These are phyloP conservation scores for Phialemoniopsis sp. DNA, from an alignment of 2,329 filamentous ascomycete genomes.

Conservation along the genomic window DNA sequence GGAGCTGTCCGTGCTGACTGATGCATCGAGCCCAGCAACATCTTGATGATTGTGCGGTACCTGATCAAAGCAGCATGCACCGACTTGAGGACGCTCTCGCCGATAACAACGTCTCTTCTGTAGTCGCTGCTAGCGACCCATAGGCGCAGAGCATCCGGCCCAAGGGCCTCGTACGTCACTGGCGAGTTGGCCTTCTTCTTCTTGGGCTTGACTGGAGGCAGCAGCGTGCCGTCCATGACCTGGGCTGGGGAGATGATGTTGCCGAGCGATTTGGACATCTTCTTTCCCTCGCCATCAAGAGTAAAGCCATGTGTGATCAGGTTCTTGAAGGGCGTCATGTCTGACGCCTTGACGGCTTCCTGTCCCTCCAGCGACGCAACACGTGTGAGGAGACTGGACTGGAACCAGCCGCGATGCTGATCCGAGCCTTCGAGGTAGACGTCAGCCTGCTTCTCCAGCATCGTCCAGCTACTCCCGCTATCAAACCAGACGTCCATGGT, in stretches of 20 bases:
- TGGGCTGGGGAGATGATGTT: slow-evolving; percentile 79
- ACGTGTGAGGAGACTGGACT: slow-evolving; percentile 87
- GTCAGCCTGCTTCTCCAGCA: slow-evolving; percentile 59
- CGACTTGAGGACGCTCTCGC: slow-evolving; percentile 69
- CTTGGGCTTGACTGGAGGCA: slow-evolving; percentile 65
- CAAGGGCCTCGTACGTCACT: slow-evolving; percentile 63
- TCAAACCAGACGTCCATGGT: slow-evolving; percentile 99
- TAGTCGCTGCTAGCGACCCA: slow-evolving; percentile 94
- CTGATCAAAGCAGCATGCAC: slow-evolving; percentile 78
- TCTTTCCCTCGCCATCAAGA: slow-evolving; percentile 82
- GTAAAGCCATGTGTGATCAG: slow-evolving; percentile 97
- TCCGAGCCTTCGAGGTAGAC: slow-evolving; percentile 93
- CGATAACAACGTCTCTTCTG: slow-evolving; percentile 80
- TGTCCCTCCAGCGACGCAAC: slow-evolving; percentile 54
- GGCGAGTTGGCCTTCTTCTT: slow-evolving; percentile 34
- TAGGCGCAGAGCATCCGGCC: slow-evolving; percentile 80
- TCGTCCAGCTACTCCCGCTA: slow-evolving; percentile 89
- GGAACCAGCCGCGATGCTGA: slow-evolving; percentile 97
- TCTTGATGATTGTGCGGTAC: slow-evolving; percentile 85
- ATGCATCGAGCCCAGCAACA: slow-evolving; percentile 75
- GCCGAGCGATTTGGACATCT: slow-evolving; percentile 97
- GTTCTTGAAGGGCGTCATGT: slow-evolving; percentile 70
- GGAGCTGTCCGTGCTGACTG: slow-evolving; percentile 44
- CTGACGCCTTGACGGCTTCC: not conserved
- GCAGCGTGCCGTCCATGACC: slow-evolving; percentile 78